Evolutionary conservation across 1,139 yeast genomes (phyloP).

Genomic region (Debaryomyces fabryi): DNA sequence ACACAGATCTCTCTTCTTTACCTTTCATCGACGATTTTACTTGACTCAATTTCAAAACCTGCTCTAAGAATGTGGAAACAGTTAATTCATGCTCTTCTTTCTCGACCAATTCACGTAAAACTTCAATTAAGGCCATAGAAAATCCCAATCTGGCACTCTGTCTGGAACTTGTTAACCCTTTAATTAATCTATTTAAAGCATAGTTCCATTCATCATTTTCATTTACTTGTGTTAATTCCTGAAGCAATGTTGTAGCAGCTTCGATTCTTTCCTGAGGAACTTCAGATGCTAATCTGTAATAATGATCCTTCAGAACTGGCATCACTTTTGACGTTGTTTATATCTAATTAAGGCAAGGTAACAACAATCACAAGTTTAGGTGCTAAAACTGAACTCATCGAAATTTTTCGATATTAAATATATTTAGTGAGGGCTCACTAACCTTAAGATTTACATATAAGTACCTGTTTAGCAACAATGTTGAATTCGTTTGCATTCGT

Average conservation of each 20-base stretch:
- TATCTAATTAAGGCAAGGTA: background rate
- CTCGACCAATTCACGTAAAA: slow-evolving; percentile 52
- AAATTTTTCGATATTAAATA: slow-evolving; percentile 1
- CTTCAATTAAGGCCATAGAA: slow-evolving; percentile 84
- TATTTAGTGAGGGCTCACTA: slow-evolving; percentile 4
- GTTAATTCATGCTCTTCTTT: slow-evolving; percentile 32
- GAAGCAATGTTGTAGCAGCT: slow-evolving; percentile 69
- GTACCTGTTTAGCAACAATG: slow-evolving; percentile 12
- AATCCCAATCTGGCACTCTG: slow-evolving; percentile 88
- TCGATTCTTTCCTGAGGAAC: slow-evolving; percentile 68
- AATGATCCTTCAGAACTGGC: slow-evolving; percentile 72
- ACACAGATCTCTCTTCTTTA: slow-evolving; percentile 75
- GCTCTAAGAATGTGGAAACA: slow-evolving; percentile 42
- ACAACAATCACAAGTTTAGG: background rate
- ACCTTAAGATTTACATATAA: background rate
- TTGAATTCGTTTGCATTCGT: slow-evolving; percentile 15
- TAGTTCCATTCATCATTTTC: slow-evolving; percentile 73
- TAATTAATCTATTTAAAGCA: slow-evolving; percentile 73
- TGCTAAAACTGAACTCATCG: slow-evolving; percentile 4
- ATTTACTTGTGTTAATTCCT: slow-evolving; percentile 53
- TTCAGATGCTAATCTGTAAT: slow-evolving; percentile 79
- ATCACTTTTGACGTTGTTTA: slow-evolving; percentile 18
- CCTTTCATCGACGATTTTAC: slow-evolving; percentile 64
- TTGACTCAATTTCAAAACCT: slow-evolving; percentile 45
- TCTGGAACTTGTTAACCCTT: slow-evolving; percentile 80